Conservation (phyloP, 2,329 filamentous ascomycete species). For the Pseudogymnoascus sp. region DNA sequence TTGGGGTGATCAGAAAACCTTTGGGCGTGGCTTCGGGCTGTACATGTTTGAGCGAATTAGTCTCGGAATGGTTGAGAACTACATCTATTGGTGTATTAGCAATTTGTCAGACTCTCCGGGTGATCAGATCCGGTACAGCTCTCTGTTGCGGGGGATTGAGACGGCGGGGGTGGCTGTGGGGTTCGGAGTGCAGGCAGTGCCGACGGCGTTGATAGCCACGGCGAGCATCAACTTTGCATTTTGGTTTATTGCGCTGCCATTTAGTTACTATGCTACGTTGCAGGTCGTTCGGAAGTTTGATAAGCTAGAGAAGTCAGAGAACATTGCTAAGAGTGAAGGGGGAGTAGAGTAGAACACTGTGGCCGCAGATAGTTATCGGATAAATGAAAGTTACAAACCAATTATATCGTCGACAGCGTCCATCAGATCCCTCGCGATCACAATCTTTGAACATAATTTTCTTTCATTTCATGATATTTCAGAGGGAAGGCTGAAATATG, state of each 20-base stretch:
- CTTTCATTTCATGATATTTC: background rate
- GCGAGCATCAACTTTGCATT: conserved; percentile 36
- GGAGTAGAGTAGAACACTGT: background rate
- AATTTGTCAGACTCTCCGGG: conserved; percentile 25
- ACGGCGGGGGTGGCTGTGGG: conserved; percentile 29
- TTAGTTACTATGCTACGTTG: conserved; percentile 37
- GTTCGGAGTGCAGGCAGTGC: conserved; percentile 37
- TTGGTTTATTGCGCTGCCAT: conserved; percentile 35
- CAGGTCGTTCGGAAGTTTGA: conserved; percentile 35
- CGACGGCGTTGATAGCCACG: conserved; percentile 35
- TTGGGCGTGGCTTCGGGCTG: conserved; percentile 36
- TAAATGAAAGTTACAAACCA: background rate
- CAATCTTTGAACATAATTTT: background rate
- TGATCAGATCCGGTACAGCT: conserved; percentile 24
- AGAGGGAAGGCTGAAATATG: background rate
- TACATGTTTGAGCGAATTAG: conserved; percentile 35
- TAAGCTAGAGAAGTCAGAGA: conserved; percentile 19
- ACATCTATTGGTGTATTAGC: conserved; percentile 40
- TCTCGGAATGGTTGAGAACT: conserved; percentile 35
- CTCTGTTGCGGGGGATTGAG: conserved; percentile 25
- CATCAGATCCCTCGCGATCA: background rate
- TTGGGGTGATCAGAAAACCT: conserved; percentile 33
- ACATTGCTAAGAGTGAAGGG: background rate
- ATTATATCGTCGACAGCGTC: background rate
- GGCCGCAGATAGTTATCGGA: no score